A percentile compares a stretch with the other conserved stretches of the same genome.
These are phyloP conservation scores for Pseudopithomyces maydicus DNA, from an alignment of 2,329 filamentous ascomycete genomes.

Conservation along the genomic window DNA sequence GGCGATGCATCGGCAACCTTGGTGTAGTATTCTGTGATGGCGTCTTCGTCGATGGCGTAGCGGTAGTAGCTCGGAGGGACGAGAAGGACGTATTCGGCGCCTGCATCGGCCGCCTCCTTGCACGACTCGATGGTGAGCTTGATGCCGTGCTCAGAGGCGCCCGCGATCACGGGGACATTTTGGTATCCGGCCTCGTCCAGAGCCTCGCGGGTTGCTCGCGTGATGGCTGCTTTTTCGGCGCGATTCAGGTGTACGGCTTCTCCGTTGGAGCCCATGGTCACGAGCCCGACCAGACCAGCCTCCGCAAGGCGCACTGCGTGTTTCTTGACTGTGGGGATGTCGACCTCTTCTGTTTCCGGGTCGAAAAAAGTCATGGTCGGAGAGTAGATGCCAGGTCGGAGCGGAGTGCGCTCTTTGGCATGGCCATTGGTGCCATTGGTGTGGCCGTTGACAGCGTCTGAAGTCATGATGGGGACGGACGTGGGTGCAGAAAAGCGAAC, in stretches of 20 bases:
- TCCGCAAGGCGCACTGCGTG: slow-evolving; percentile 79
- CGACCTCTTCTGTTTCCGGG: slow-evolving; percentile 80
- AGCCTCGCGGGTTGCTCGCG: slow-evolving; percentile 77
- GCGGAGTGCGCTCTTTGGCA: slow-evolving; percentile 55
- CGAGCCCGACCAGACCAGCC: slow-evolving; percentile 79
- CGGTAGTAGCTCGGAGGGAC: slow-evolving; percentile 86
- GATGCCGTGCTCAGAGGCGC: slow-evolving; percentile 81
- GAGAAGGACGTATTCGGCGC: slow-evolving; percentile 79
- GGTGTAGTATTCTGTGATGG: slow-evolving; percentile 74
- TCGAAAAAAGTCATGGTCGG: slow-evolving; percentile 93
- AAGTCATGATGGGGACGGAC: slow-evolving; percentile 15
- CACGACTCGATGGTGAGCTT: slow-evolving; percentile 78
- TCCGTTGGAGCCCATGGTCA: slow-evolving; percentile 89
- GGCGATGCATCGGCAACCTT: slow-evolving; percentile 76
- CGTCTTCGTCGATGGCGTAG: slow-evolving; percentile 73
- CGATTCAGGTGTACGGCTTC: slow-evolving; percentile 84
- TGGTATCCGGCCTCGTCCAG: slow-evolving; percentile 79
- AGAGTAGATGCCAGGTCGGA: slow-evolving; percentile 83
- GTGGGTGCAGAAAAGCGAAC: slow-evolving; percentile 4
- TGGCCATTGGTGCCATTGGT: slow-evolving; percentile 39
- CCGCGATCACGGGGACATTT: slow-evolving; percentile 79
- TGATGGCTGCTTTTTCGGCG: slow-evolving; percentile 77
- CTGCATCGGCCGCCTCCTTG: slow-evolving; percentile 68
- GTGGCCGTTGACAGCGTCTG: slow-evolving; percentile 35
- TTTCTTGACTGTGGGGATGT: slow-evolving; percentile 77